Conservation (phyloP, 257 asterid genomes). For the Vinca minor region DNA sequence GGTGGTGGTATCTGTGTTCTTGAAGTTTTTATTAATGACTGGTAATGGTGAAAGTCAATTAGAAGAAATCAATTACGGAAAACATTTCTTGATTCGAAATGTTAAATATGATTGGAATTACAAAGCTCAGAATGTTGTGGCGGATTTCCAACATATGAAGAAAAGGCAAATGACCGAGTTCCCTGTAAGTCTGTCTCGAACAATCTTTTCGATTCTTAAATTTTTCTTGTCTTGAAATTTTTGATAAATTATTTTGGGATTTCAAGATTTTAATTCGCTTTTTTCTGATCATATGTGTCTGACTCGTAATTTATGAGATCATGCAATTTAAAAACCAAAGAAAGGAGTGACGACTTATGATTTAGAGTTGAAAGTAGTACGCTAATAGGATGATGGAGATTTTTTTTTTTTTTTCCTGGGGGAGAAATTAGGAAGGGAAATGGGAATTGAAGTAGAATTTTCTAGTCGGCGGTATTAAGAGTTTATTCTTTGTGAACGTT, state of each 20-base stretch:
- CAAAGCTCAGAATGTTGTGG: conserved; percentile 46
- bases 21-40: conserved; percentile 37
- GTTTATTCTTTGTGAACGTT: conserved; percentile 5
- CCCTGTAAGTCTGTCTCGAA: conserved; percentile 52
- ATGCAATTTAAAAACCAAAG: no score
- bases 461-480: background rate
- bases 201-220: background rate
- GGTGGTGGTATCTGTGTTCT: conserved; percentile 41
- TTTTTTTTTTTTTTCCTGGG: no score
- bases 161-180: conserved; percentile 64
- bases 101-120: conserved; percentile 30
- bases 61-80: conserved; percentile 20
- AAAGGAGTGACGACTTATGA: no score
- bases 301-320: no score
- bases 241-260: no score
- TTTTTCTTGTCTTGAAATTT: no score
- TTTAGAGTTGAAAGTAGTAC: no score
- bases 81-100: conserved; percentile 31
- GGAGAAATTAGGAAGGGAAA: no score
- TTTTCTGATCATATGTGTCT: no score
- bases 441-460: background rate
- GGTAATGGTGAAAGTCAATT: conserved; percentile 25
- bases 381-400: no score
- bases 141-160: conserved; percentile 30
- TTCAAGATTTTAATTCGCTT: no score